These are phyloP conservation scores for Diplodia seriata DNA, from an alignment of 2,329 filamentous ascomycete species.

Conservation along the genomic window DNA sequence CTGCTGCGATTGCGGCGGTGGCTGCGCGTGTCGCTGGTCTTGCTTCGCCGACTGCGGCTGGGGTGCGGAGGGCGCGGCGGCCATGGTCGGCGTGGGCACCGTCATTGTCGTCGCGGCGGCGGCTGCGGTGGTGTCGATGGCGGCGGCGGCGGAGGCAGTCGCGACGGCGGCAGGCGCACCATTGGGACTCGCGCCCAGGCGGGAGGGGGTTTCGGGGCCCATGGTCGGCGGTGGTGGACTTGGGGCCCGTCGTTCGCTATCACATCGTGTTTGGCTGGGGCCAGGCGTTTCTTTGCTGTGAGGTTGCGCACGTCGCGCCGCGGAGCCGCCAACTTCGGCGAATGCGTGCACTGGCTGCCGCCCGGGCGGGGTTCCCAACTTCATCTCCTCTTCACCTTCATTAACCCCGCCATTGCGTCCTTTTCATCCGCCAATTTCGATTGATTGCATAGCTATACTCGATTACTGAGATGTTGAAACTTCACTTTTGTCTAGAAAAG, in stretches of 20 bases:
- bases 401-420: neutral
- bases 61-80: neutral
- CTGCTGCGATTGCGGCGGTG: neutral
- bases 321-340: conserved; percentile 19
- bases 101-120: conserved; percentile 2
- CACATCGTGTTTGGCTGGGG: conserved; percentile 30
- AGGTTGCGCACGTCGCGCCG: conserved; percentile 26
- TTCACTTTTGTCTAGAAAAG: too few species aligned
- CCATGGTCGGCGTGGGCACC: conserved; percentile 15
- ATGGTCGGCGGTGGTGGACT: conserved; percentile 27
- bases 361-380: conserved; percentile 4
- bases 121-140: neutral
- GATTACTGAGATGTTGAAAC: too few species aligned
- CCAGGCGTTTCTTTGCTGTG: conserved; percentile 20
- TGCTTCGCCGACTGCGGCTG: neutral
- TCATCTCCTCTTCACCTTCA: neutral
- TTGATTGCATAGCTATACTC: too few species aligned
- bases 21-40: neutral
- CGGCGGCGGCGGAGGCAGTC: neutral
- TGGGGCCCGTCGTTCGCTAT: neutral
- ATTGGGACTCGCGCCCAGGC: conserved; percentile 30
- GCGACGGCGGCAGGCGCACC: neutral
- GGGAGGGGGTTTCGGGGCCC: conserved; percentile 28
- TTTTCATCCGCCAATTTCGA: too few species aligned
- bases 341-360: conserved; percentile 18